phyloP scores from a whole-genome alignment of 1,139 yeast species.

The Suzukiozyma palmioleophila region DNA sequence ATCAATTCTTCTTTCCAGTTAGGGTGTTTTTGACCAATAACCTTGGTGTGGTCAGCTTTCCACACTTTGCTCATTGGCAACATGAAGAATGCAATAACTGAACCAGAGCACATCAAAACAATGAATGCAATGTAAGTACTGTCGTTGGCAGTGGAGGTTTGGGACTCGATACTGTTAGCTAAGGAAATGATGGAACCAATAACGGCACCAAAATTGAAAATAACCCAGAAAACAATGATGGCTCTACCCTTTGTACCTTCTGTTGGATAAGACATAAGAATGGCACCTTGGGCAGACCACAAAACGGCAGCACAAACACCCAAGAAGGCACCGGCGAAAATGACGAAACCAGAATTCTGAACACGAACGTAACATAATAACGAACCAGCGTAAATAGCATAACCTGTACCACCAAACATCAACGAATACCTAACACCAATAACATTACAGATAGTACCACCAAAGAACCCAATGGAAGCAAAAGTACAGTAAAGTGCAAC shows the following conservation, averaged over 20 bases:
- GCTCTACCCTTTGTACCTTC: slow-evolving; percentile 53
- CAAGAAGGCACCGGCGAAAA: slow-evolving; percentile 56
- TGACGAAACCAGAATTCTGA: slow-evolving; percentile 48
- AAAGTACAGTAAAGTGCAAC: slow-evolving; percentile 55
- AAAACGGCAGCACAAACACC: slow-evolving; percentile 55
- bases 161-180: slow-evolving; percentile 42
- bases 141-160: slow-evolving; percentile 38
- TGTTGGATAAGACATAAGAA: slow-evolving; percentile 56
- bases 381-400: slow-evolving; percentile 51
- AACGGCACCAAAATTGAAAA: slow-evolving; percentile 62
- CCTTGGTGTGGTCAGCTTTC: slow-evolving; percentile 50
- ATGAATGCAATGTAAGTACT: slow-evolving; percentile 58
- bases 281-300: slow-evolving; percentile 62
- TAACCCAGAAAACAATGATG: slow-evolving; percentile 56
- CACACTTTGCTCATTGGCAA: slow-evolving; percentile 49
- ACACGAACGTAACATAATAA: slow-evolving; percentile 46
- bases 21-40: slow-evolving; percentile 42
- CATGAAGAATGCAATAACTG: slow-evolving; percentile 40
- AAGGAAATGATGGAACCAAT: slow-evolving; percentile 55
- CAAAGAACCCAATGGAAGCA: slow-evolving; percentile 55
- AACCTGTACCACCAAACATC: slow-evolving; percentile 53
- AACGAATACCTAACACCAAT: slow-evolving; percentile 48
- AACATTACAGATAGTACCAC: slow-evolving; percentile 54
- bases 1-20: slow-evolving; percentile 43
- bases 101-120: slow-evolving; percentile 49